These are phyloP conservation scores for Erythrobasidium hasegawianum DNA, from an alignment of 1,284 basidiomycete species.

Conservation along the genomic window DNA sequence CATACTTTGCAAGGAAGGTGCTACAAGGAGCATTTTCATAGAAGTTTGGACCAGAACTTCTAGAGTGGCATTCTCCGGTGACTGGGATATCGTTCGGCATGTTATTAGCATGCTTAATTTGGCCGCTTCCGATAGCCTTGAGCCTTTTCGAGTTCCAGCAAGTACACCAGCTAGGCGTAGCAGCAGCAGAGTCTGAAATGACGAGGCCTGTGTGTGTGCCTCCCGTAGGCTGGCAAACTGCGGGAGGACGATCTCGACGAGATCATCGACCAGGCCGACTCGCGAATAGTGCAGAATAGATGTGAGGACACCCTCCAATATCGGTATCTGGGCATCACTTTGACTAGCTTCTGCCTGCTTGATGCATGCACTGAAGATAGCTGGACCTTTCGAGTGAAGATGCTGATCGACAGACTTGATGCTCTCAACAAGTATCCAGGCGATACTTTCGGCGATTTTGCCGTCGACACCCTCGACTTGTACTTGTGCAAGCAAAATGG, in stretches of 20 bases:
- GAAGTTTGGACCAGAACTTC: background rate
- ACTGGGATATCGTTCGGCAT: background rate
- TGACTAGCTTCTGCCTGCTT: background rate
- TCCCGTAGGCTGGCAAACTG: background rate
- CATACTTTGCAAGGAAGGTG: slow-evolving; percentile 14
- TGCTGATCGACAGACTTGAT: slow-evolving; percentile 40
- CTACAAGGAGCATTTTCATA: slow-evolving; percentile 6
- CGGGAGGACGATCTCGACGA: background rate
- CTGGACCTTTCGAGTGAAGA: slow-evolving; percentile 40
- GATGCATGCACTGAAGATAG: slow-evolving; percentile 37
- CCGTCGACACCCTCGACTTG: slow-evolving; percentile 16
- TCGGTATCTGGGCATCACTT: background rate
- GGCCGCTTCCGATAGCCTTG: slow-evolving; percentile 12
- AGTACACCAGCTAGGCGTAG: background rate
- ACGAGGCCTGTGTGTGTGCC: background rate
- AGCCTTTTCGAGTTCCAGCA: slow-evolving; percentile 5
- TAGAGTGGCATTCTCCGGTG: background rate
- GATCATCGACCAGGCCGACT: background rate
- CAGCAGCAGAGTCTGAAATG: background rate
- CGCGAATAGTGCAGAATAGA: slow-evolving; percentile 7
- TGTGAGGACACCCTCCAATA: slow-evolving; percentile 3
- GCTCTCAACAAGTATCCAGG: slow-evolving; percentile 40
- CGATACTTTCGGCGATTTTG: slow-evolving; percentile 37
- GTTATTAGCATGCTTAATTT: background rate
- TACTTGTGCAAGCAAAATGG: slow-evolving; percentile 35